Evolutionary conservation across 345 rosid species (phyloP).

Genomic region (Eucalyptus caleyi): DNA sequence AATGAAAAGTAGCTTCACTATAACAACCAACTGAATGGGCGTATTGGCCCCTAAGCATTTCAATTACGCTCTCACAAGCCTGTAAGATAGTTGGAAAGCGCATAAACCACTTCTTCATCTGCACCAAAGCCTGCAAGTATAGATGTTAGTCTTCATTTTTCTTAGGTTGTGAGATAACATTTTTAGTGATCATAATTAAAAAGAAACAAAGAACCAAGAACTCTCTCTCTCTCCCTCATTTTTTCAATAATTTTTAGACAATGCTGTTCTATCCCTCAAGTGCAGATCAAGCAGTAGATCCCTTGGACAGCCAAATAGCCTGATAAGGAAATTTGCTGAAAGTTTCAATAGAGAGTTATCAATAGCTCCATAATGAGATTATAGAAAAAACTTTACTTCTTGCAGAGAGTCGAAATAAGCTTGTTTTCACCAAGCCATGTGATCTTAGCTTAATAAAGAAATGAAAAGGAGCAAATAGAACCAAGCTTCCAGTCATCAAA

Average conservation of each 20-base stretch:
- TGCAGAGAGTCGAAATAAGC: not conserved
- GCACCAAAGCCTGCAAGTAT: constrained; percentile 64
- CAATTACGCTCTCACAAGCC: constrained; percentile 79
- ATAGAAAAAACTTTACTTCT: not conserved
- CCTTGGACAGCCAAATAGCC: not conserved
- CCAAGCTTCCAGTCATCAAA: not conserved
- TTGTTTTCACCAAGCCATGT: not conserved
- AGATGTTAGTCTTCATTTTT: not conserved
- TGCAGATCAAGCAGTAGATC: not conserved
- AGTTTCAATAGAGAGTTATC: not conserved
- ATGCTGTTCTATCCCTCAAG: not conserved
- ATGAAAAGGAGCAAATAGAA: not conserved
- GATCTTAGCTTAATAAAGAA: not conserved
- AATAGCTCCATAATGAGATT: not conserved
- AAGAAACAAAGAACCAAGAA: not conserved
- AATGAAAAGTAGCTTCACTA: constrained; percentile 91
- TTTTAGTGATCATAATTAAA: not conserved
- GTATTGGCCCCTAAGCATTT: constrained; percentile 98
- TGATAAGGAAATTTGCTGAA: not conserved
- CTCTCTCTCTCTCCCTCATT: not conserved
- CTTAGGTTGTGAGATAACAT: not conserved
- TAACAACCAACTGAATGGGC: constrained; percentile 96
- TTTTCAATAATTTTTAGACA: not conserved
- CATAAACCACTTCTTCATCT: constrained; percentile 73
- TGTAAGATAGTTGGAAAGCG: constrained; percentile 95